A percentile compares a stretch with the other conserved stretches of the same genome.
These are phyloP conservation scores for Metschnikowia gruessii DNA, from an alignment of 805 yeast species.

Conservation along the genomic window DNA sequence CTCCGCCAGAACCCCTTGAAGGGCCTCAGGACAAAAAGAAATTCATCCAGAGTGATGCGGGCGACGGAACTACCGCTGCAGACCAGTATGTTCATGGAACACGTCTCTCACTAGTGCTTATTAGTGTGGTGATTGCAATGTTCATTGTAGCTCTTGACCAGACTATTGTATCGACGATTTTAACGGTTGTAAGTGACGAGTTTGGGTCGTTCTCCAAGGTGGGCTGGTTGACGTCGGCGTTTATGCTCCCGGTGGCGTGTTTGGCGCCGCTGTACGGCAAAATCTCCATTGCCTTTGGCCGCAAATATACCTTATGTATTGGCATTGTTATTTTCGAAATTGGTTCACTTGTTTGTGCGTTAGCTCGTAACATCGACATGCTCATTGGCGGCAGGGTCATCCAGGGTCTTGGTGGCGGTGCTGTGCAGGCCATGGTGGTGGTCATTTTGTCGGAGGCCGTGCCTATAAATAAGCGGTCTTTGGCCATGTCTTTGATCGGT, in stretches of 20 bases:
- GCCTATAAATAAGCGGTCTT: slow-evolving; percentile 40
- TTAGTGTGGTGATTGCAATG: slow-evolving; percentile 30
- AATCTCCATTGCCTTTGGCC: slow-evolving; percentile 53
- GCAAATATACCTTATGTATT: slow-evolving; percentile 47
- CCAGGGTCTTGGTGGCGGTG: slow-evolving; percentile 72
- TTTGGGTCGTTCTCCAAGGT: slow-evolving; percentile 50
- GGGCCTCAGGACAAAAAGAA: not conserved
- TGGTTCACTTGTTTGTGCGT: slow-evolving; percentile 61
- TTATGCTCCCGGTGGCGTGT: slow-evolving; percentile 51
- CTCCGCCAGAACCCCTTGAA: not conserved
- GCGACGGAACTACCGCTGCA: slow-evolving; percentile 38
- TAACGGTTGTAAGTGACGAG: slow-evolving; percentile 48
- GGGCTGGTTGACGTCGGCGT: slow-evolving; percentile 60
- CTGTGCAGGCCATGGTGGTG: slow-evolving; percentile 54
- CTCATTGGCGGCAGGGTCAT: slow-evolving; percentile 70
- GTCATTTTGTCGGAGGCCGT: slow-evolving; percentile 57
- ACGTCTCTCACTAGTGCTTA: slow-evolving; percentile 24
- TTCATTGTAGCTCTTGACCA: slow-evolving; percentile 53
- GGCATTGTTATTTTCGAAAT: slow-evolving; percentile 55
- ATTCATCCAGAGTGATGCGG: slow-evolving; percentile 35
- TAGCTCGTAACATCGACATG: slow-evolving; percentile 53
- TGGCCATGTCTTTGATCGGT: slow-evolving; percentile 38
- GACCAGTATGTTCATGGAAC: slow-evolving; percentile 36
- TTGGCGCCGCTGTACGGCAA: slow-evolving; percentile 58
- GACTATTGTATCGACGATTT: slow-evolving; percentile 53